Evolutionary conservation across 2,329 filamentous ascomycete genomes (phyloP).

Genomic region (Diaporthe citri): DNA sequence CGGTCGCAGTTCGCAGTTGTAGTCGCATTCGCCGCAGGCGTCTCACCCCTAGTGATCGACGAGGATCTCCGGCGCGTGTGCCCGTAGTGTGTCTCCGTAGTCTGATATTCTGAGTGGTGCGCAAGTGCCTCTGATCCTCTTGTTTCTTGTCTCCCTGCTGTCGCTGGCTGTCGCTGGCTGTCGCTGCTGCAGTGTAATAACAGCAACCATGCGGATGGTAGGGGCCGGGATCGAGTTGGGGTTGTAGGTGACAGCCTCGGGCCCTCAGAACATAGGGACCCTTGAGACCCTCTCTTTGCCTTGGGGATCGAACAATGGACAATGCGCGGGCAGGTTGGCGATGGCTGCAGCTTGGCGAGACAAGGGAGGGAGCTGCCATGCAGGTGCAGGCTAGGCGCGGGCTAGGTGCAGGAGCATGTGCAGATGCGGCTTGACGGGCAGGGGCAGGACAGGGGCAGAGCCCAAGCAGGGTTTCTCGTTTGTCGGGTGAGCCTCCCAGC

Average conservation of each 20-base stretch:
- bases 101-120: slow-evolving; percentile 3
- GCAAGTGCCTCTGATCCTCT: too few relatives aligned
- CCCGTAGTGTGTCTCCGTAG: not conserved
- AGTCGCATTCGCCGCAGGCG: slow-evolving; percentile 19
- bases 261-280: slow-evolving; percentile 10
- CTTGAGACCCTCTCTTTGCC: not conserved
- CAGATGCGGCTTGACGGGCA: slow-evolving; percentile 18
- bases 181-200: not conserved
- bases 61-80: slow-evolving; percentile 17
- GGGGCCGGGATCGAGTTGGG: not conserved
- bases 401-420: slow-evolving; percentile 26
- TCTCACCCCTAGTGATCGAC: slow-evolving; percentile 29
- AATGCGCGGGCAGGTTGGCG: slow-evolving; percentile 11
- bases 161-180: slow-evolving; percentile 1
- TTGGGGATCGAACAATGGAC: slow-evolving; percentile 25
- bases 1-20: slow-evolving; percentile 13
- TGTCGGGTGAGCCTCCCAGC: not conserved
- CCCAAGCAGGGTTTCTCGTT: not conserved
- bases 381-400: slow-evolving; percentile 25
- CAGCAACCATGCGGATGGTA: not conserved
- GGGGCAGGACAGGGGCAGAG: not conserved
- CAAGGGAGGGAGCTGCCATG: slow-evolving; percentile 30
- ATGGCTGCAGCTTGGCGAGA: slow-evolving; percentile 30
- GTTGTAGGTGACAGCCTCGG: slow-evolving; percentile 20
- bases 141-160: not conserved